Evolutionary conservation across 129 eudicot genomes (phyloP).

Genomic region (Deinandra increscens): DNA sequence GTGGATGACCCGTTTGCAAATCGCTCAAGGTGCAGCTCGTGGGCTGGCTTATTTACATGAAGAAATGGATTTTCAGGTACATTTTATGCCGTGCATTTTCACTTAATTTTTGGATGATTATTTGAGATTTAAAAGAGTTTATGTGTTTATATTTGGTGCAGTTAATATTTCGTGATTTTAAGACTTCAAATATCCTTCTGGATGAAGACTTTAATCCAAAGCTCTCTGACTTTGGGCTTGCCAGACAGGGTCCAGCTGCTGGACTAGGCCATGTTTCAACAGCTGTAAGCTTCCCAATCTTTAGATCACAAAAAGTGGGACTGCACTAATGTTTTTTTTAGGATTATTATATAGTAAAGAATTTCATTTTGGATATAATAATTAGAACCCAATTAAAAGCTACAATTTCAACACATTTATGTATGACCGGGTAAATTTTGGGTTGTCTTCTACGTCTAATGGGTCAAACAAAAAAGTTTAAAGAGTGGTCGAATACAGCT

Average conservation of each 20-base stretch:
- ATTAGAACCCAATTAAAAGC: background rate
- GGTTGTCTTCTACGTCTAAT: background rate
- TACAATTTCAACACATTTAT: background rate
- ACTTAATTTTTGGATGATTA: background rate
- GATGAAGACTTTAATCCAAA: conserved; percentile 87
- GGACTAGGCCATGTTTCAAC: conserved; percentile 83
- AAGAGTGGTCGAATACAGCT: background rate
- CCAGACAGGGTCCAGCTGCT: conserved; percentile 89
- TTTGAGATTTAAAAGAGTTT: background rate
- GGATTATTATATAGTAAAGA: background rate
- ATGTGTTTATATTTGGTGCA: conserved; percentile 31
- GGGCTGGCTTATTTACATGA: conserved; percentile 93
- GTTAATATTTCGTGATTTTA: conserved; percentile 88
- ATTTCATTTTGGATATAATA: background rate
- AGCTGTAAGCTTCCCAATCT: conserved; percentile 43
- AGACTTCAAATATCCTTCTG: conserved; percentile 76
- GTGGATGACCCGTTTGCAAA: conserved; percentile 72
- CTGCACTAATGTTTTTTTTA: background rate
- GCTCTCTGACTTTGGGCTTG: conserved; percentile 91
- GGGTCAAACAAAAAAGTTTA: background rate
- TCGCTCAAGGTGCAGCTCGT: conserved; percentile 94
- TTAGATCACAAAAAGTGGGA: background rate
- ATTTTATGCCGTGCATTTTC: background rate
- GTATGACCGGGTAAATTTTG: background rate
- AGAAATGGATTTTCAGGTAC: conserved; percentile 98